Base-by-base conservation (phyloP, 2,329 filamentous ascomycete genomes). In the Pseudogymnoascus sp. region DNA sequence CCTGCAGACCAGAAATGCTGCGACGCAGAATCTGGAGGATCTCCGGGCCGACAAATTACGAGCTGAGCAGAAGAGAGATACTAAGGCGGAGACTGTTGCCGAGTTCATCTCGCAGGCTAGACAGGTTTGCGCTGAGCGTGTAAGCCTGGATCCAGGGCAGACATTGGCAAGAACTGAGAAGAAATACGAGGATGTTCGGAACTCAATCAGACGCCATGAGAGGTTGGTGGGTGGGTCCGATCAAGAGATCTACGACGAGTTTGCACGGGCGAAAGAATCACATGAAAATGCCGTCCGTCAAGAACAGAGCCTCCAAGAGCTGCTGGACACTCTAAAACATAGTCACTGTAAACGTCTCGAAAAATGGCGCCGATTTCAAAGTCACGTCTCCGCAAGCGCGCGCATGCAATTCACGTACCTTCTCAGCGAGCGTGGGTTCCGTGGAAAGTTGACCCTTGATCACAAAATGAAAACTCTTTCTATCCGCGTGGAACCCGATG, bases 401-500 rank as follows among this genome's bases (percentile, higher is more conserved):
- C 87, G 91, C 60, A 87, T 89, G 62, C 91, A 90, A 65, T 99
- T 99, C 76, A 88, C 85, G 61, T 96, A 95, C 72, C 82, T 97
- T 13, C 84, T 99, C 64, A 91, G 87, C 71, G 93, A 97, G 76
- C 87, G 95, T 70, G 88, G 89, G 21, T 99, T 96, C 76, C 86
- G 92, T 50, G 95, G 95, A 63, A 85, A 84, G 67, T 83, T 99
- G 64, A 79, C 87, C 21, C 83, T 96, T 44, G 87, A 96, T 70
- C 93, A 97, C 76, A 78, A 80, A 59, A 74, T 81, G n/a, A 88
- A 88, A 69, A 80, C 83, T 63, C 83, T 99, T 38, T 87, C 93
- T 67, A 83, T 99, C 64, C 83, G 89, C 67, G 89, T 93, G 65
- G 85, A 88, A 72, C 86, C 86, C 0, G 85, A 88, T 65, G 81